Base-by-base conservation (phyloP, 768 basidiomycete genomes). In the Amanita exitialis region DNA sequence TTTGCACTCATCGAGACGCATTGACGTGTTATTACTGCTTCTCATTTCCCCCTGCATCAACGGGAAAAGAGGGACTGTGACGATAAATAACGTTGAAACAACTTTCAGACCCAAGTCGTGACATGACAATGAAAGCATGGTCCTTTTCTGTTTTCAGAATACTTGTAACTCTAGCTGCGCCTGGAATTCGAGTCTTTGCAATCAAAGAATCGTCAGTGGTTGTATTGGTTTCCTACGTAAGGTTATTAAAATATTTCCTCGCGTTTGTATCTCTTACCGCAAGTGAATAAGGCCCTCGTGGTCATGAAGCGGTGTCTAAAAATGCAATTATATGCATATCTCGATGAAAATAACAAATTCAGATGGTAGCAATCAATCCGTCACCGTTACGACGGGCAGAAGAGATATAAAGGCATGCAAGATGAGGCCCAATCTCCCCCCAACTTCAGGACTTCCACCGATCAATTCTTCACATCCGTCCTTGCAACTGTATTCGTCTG, bases 351-450 rank as follows among this genome's bases (percentile, higher is more conserved):
- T 25, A 15, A n/a, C 43, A 25, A 28, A 23, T 25, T 25, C 21
- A 6, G 34, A 48, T 23, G 21, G 10, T 20, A 32, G 18, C 32
- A 35, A 47, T 47, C 36, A 35, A 35, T 46, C 44, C 16, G 34
- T 23, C 8, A 15, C 36, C n/a, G 20, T 21, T 37, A 18, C 46
- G 15, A 10, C 35, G 16, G 15, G 16, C 16, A 21, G n/a, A 30
- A 48, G 49, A 30, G 7, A 41, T 42, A 49, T 47, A 49, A 51
- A 42, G 20, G 43, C 6, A 36, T 13, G 34, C 9, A n/a, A 51
- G 8, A 25, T 36, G 30, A 43, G 30, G 13, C 28, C 13, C 9
- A 42, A 32, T 12, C 44, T 23, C 32, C n/a, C 34, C 25, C 47
- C 36, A n/a, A 5, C 36, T 48, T 27, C 48, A 15, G 28, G 15